These are phyloP conservation scores for Sclerotinia glacialis DNA, from an alignment of 2,329 filamentous ascomycete species.

Conservation along the genomic window DNA sequence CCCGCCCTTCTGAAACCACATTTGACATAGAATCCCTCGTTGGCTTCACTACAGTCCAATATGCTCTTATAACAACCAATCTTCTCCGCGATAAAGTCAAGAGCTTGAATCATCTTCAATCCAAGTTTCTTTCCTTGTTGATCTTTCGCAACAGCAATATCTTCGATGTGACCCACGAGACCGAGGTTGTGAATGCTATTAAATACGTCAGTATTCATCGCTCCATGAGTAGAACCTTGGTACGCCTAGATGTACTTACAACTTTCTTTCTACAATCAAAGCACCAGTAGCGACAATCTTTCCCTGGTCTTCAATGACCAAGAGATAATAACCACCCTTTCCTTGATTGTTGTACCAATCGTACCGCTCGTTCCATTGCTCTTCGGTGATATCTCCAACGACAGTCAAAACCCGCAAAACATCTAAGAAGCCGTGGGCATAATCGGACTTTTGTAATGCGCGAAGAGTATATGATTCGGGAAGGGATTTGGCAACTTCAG, in stretches of 20 bases:
- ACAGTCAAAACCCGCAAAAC: conserved; percentile 88
- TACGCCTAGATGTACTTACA: conserved; percentile 53
- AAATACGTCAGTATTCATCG: conserved; percentile 24
- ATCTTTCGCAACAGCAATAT: conserved; percentile 91
- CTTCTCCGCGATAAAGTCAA: conserved; percentile 83
- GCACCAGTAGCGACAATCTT: conserved; percentile 85
- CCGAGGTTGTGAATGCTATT: conserved; percentile 74
- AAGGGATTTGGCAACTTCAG: conserved; percentile 66
- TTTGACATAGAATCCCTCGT: conserved; percentile 97
- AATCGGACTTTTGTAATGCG: conserved; percentile 75
- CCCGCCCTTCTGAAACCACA: conserved; percentile 92
- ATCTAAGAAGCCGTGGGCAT: conserved; percentile 78
- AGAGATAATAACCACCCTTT: conserved; percentile 74
- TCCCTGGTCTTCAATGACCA: conserved; percentile 71
- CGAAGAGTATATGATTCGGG: conserved; percentile 82
- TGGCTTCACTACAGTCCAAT: conserved; percentile 91
- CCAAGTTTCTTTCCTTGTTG: conserved; percentile 98
- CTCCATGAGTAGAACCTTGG: background rate
- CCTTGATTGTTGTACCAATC: conserved; percentile 69
- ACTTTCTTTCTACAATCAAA: conserved; percentile 90
- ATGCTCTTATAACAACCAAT: conserved; percentile 97
- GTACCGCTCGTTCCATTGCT: conserved; percentile 75
- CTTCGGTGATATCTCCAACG: conserved; percentile 79
- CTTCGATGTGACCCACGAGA: conserved; percentile 91
- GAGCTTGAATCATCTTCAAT: conserved; percentile 84